phyloP scores from a whole-genome alignment of 768 basidiomycete genomes.

The Pleurotus pulmonarius region DNA sequence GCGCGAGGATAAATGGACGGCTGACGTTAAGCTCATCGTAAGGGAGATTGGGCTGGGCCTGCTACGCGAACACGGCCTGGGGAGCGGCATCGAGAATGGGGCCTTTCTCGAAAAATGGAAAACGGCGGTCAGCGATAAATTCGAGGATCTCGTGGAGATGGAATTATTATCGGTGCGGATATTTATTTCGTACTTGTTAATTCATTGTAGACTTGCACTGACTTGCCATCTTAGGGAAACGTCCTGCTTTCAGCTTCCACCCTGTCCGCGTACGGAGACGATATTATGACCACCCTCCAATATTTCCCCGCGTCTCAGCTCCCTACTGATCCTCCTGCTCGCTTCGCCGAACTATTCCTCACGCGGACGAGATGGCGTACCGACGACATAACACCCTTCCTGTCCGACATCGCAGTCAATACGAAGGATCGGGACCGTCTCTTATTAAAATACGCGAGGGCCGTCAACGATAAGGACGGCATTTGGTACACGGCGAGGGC shows the following conservation, averaged over 20 bases:
- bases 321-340: slow-evolving; percentile 70
- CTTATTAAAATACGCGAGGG: slow-evolving; percentile 81
- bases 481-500: slow-evolving; percentile 73
- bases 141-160: slow-evolving; percentile 58
- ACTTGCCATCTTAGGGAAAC: slow-evolving; percentile 56
- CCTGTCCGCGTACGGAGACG: slow-evolving; percentile 19
- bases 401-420: slow-evolving; percentile 79
- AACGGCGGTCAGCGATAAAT: slow-evolving; percentile 72
- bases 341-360: slow-evolving; percentile 88
- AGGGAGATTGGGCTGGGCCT: slow-evolving; percentile 77
- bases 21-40: slow-evolving; percentile 60
- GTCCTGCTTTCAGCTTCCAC: slow-evolving; percentile 49
- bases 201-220: background rate
- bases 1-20: slow-evolving; percentile 54
- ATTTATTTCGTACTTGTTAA: background rate
- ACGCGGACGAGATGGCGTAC: slow-evolving; percentile 72
- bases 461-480: slow-evolving; percentile 64
- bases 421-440: slow-evolving; percentile 85
- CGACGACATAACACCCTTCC: slow-evolving; percentile 79
- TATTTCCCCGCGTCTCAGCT: slow-evolving; percentile 79
- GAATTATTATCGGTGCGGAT: slow-evolving; percentile 61
- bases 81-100: slow-evolving; percentile 36
- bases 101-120: slow-evolving; percentile 70
- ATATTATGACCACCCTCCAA: slow-evolving; percentile 33
- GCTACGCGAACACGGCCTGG: slow-evolving; percentile 32